Conservation (phyloP, 2,329 filamentous ascomycete genomes). For the Ascochyta fabae region DNA sequence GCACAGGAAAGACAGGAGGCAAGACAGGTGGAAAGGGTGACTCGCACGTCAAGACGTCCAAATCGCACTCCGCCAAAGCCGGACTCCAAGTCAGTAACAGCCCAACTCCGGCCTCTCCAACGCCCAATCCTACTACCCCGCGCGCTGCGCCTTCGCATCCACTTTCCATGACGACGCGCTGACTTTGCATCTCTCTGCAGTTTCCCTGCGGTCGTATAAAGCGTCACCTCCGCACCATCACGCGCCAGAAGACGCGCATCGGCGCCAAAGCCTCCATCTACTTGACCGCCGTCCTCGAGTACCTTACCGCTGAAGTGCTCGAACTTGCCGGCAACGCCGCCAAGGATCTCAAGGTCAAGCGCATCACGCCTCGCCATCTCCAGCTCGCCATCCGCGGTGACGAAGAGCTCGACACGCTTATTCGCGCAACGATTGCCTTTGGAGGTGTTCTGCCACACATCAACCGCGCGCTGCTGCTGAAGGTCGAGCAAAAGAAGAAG, state of each 20-base stretch:
- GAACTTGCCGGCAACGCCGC: constrained; percentile 98
- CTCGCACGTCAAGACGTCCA: constrained; percentile 84
- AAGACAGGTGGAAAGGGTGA: constrained; percentile 86
- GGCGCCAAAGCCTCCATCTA: constrained; percentile 98
- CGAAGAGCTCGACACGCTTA: constrained; percentile 96
- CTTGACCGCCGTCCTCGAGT: constrained; percentile 96
- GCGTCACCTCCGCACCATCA: constrained; percentile 99
- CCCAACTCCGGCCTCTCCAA: constrained; percentile 24
- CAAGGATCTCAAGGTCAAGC: constrained; percentile 99
- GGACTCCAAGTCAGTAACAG: constrained; percentile 82
- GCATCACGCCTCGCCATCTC: constrained; percentile 96
- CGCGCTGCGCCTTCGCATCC: constrained; percentile 19
- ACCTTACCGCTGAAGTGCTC: constrained; percentile 95
- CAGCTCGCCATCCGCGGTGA: constrained; percentile 98
- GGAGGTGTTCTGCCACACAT: constrained; percentile 98
- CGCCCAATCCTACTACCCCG: constrained; percentile 28
- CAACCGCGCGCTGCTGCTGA: constrained; percentile 93
- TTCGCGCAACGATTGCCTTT: constrained; percentile 96
- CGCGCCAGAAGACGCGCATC: constrained; percentile 99
- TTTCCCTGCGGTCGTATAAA: constrained; percentile 99
- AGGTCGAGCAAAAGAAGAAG: constrained; percentile 99
- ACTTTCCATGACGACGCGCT: constrained; percentile 31
- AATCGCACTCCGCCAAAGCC: constrained; percentile 91
- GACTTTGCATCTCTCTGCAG: constrained; percentile 57
- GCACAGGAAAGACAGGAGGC: constrained; percentile 69